Evolutionary conservation across 2,329 filamentous ascomycete species (phyloP), one percentile per base, ranked within the genome.

Genomic region (Penicillium brasilianum): DNA sequence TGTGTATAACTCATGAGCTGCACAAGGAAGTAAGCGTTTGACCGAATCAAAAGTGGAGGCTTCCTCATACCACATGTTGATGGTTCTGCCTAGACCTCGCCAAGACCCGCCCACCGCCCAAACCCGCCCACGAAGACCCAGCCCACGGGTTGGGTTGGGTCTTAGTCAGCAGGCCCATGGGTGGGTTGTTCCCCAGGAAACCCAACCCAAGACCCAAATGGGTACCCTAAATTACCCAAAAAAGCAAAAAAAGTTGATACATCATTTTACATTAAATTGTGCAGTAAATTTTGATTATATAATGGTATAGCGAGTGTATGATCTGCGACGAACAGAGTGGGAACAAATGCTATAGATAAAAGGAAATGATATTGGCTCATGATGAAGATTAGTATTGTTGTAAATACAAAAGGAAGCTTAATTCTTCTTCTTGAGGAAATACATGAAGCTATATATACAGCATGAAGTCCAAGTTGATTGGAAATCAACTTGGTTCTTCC

Each of bases 221-320:
- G 41, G 41, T 22, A 22, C 41, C 16, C 30, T 32, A 16, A 18
- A 50, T 50, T 32, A 32, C 25, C 30, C 58, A 39, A 46, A 57
- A 60, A 56, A 53, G 48, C 37, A 50, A 55, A 53, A 59, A 55
- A 55, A 56, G 36, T 60, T 48, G 39, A 60, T 30, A 18, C 30
- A 18, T 53, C 53, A 60, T 30, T 53, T 53, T 32, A 46, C 39
- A 60, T 48, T 32, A 60, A 57, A 36, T 60, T 56, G 44, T 56
- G 53, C 18, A 44, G 53, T 53, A 60, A 46, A 28, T 48, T 60
- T 60, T 18, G 53, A 52, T 60, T 60, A 57, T 53, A 36, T 39
- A 56, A 60, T 34, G 14, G 57, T 46, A 46, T 46, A 20, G 14
- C 20, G 16, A 16, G 11, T 46, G 22, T 25, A 10, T 14, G 1